A percentile compares a stretch with the other conserved stretches of the same genome.
Conservation (phyloP, 495 filamentous ascomycete species). For the Oidiodendron maius region DNA sequence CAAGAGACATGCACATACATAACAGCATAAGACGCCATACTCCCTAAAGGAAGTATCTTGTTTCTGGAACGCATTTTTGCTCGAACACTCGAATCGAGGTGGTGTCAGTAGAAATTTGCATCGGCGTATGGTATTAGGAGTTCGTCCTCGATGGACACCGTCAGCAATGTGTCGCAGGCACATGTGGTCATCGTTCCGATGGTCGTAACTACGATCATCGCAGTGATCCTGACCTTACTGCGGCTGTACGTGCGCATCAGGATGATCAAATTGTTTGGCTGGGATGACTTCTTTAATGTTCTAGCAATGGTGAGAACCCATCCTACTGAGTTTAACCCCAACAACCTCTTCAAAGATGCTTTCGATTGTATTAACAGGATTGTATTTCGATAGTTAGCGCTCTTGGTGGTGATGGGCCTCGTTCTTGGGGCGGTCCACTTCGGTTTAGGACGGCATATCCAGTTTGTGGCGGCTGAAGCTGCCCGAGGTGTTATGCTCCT, state of each 20-base stretch:
- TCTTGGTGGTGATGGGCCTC: background rate
- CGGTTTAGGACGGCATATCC: background rate
- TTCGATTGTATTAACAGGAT: background rate
- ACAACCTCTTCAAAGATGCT: background rate
- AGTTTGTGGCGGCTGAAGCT: background rate
- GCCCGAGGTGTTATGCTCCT: background rate
- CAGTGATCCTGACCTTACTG: conserved; percentile 5
- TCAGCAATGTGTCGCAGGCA: background rate
- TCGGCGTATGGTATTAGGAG: too few relatives aligned
- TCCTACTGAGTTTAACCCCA: background rate
- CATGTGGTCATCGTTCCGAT: background rate
- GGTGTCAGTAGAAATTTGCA: too few relatives aligned
- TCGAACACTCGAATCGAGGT: too few relatives aligned
- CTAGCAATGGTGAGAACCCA: conserved; percentile 12
- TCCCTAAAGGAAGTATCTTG: too few relatives aligned
- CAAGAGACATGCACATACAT: too few relatives aligned
- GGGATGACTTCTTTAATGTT: conserved; percentile 15
- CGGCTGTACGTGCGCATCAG: conserved; percentile 10
- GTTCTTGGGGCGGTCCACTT: background rate
- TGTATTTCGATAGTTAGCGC: background rate
- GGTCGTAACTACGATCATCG: conserved; percentile 1
- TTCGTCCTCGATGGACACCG: background rate
- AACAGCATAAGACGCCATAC: too few relatives aligned
- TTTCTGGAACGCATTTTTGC: too few relatives aligned
- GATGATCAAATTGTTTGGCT: conserved; percentile 9